Conservation (phyloP, 2,329 filamentous ascomycete species). For the Myriangium duriaei region DNA sequence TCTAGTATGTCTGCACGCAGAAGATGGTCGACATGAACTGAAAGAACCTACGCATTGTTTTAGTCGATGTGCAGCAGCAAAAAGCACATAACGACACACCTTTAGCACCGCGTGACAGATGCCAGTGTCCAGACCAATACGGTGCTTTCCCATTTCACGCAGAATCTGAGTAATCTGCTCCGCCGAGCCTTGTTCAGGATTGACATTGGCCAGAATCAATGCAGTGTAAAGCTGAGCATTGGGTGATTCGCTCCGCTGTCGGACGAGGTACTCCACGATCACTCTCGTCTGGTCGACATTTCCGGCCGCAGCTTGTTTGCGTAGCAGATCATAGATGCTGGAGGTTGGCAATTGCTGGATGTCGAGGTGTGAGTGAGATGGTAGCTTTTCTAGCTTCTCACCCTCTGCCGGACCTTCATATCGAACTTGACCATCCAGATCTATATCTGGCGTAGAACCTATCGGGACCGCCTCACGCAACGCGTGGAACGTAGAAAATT, state of each 20-base stretch:
- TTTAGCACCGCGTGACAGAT: conserved; percentile 62
- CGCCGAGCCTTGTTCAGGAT: conserved; percentile 52
- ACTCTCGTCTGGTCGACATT: conserved; percentile 28
- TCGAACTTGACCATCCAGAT: too few relatives aligned
- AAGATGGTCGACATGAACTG: conserved; percentile 76
- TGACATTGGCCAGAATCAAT: conserved; percentile 59
- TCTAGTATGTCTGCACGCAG: conserved; percentile 58
- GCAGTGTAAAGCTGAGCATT: conserved; percentile 57
- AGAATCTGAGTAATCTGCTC: conserved; percentile 51
- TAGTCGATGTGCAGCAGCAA: background rate
- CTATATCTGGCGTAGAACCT: too few relatives aligned
- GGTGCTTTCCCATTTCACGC: conserved; percentile 53
- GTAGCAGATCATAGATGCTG: conserved; percentile 38
- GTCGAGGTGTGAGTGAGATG: too few relatives aligned
- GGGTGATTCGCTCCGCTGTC: conserved; percentile 41
- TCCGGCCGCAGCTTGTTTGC: conserved; percentile 26
- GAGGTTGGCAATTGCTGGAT: conserved; percentile 12
- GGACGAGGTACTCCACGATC: conserved; percentile 48
- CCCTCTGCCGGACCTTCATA: too few relatives aligned
- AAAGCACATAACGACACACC: conserved; percentile 28
- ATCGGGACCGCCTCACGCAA: too few relatives aligned
- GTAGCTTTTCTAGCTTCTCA: too few relatives aligned
- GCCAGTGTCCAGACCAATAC: conserved; percentile 50
- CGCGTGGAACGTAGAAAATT: too few relatives aligned
- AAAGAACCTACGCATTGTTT: conserved; percentile 42